Conservation (phyloP, 2,329 filamentous ascomycete species). For the Zasmidium cellare region DNA sequence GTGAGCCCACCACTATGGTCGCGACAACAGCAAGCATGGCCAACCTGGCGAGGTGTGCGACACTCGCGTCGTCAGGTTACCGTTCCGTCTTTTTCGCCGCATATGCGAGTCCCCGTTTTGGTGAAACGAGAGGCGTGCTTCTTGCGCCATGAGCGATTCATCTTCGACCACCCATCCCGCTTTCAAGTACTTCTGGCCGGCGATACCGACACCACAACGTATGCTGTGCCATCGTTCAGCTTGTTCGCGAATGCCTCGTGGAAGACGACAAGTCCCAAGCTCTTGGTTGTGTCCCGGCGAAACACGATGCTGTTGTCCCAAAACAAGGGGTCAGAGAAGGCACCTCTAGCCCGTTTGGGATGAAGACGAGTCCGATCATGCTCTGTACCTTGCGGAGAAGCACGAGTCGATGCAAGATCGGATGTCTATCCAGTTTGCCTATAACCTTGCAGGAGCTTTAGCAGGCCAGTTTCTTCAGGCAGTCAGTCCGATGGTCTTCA, state of each 20-base stretch:
- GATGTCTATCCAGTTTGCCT: neutral
- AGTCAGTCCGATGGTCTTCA: neutral
- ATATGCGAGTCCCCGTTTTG: constrained; percentile 18
- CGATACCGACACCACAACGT: neutral
- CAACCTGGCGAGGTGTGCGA: constrained; percentile 16
- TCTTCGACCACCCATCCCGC: neutral
- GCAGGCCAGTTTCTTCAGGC: neutral
- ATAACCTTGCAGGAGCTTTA: neutral
- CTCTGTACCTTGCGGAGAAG: neutral
- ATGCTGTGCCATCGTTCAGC: constrained; percentile 5
- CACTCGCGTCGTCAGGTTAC: constrained; percentile 15
- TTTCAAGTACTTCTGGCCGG: neutral
- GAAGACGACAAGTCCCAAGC: neutral
- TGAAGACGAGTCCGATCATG: neutral
- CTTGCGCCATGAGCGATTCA: neutral
- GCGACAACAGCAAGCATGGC: constrained; percentile 20
- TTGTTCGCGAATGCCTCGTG: constrained; percentile 8
- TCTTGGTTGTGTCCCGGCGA: neutral
- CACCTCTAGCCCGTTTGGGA: neutral
- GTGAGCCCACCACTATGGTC: constrained; percentile 14
- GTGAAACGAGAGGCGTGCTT: constrained; percentile 18
- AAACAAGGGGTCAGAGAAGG: neutral
- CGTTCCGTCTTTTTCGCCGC: constrained; percentile 20
- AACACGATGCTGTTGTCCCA: constrained; percentile 1
- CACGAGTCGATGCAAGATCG: neutral